Evolutionary conservation across 1,284 basidiomycete genomes (phyloP).

Genomic region (Tilletia walkeri): DNA sequence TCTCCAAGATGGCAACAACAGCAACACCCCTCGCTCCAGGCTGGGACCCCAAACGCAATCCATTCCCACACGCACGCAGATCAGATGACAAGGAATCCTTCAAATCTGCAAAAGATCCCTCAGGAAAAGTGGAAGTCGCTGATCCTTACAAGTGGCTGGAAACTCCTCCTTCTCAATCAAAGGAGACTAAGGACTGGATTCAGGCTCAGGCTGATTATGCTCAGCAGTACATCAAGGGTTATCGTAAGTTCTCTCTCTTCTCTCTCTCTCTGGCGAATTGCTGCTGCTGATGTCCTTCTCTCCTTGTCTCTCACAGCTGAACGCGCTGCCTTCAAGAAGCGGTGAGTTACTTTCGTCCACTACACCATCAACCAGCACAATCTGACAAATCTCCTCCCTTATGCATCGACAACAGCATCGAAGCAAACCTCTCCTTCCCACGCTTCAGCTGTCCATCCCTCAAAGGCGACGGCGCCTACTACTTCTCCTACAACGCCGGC

Average conservation of each 20-base stretch:
- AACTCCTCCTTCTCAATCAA: conserved; percentile 44
- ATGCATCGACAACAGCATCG: conserved; percentile 21
- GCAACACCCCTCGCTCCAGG: conserved; percentile 30
- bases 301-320: conserved; percentile 21
- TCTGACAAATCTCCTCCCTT: background rate
- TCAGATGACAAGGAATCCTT: conserved; percentile 43
- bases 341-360: background rate
- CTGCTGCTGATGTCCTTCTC: background rate
- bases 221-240: conserved; percentile 37
- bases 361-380: background rate
- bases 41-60: conserved; percentile 38
- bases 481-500: conserved; percentile 52
- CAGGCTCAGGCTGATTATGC: conserved; percentile 47
- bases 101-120: conserved; percentile 30
- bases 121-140: conserved; percentile 44
- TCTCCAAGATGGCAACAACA: background rate
- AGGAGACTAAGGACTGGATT: conserved; percentile 50
- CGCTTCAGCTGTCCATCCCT: conserved; percentile 47
- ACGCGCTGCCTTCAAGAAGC: conserved; percentile 41
- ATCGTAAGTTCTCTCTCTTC: conserved; percentile 17
- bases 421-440: conserved; percentile 48
- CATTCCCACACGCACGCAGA: conserved; percentile 49
- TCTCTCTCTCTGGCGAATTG: background rate
- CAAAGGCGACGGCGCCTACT: conserved; percentile 48
- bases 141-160: conserved; percentile 55